phyloP scores from a whole-genome alignment of 306 rosid species.

The Prunus mira region DNA sequence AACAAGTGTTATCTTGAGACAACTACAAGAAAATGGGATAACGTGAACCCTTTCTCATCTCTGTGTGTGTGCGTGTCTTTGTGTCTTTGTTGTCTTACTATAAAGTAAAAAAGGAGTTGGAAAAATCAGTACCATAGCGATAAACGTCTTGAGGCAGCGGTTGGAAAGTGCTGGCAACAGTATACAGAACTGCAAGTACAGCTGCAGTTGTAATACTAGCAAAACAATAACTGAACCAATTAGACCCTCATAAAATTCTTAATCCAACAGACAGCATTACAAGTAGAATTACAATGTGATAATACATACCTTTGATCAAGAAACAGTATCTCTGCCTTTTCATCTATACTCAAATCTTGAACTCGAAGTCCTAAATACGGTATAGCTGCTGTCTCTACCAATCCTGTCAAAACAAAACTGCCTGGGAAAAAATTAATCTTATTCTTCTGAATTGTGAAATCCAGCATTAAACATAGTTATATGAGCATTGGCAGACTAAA shows the following conservation, averaged over 20 bases:
- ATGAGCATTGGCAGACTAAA: background rate
- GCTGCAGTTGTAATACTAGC: constrained; percentile 80
- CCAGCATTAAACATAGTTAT: background rate
- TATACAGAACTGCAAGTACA: constrained; percentile 66
- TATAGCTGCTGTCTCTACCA: constrained; percentile 73
- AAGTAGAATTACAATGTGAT: constrained; percentile 12
- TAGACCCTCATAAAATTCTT: constrained; percentile 3
- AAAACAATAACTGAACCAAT: constrained; percentile 21
- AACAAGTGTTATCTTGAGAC: background rate
- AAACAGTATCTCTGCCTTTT: constrained; percentile 83
- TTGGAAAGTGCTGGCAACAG: constrained; percentile 58
- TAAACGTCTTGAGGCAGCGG: constrained; percentile 79
- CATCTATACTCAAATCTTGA: constrained; percentile 69
- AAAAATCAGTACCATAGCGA: constrained; percentile 61
- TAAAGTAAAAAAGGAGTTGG: constrained; percentile 4
- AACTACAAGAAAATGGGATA: background rate
- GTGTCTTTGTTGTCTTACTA: background rate
- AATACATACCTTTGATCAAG: constrained; percentile 70
- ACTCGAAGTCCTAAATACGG: constrained; percentile 79
- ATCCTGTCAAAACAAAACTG: constrained; percentile 98
- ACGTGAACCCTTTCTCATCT: background rate
- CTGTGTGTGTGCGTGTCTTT: background rate
- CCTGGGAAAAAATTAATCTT: constrained; percentile 67
- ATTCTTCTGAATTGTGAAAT: background rate
- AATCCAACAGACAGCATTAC: background rate